Conservation (phyloP, 2,329 filamentous ascomycete genomes). For the Neonectria coccinea region DNA sequence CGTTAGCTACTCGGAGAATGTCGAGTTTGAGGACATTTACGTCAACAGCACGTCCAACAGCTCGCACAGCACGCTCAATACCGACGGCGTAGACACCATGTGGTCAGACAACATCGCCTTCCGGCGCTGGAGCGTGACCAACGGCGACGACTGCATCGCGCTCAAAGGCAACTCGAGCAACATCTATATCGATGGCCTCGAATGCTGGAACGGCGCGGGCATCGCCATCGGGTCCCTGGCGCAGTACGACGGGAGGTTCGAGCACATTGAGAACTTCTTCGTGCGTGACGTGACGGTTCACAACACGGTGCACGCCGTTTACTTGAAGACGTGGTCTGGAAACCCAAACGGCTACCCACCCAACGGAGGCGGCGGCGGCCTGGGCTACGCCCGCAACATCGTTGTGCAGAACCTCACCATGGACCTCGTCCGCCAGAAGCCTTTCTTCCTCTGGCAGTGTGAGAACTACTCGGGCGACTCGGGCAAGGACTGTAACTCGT, state of each 20-base stretch:
- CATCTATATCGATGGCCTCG: conserved; percentile 61
- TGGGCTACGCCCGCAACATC: conserved; percentile 5
- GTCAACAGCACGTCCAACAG: conserved; percentile 61
- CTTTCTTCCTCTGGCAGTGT: not conserved
- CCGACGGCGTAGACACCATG: conserved; percentile 63
- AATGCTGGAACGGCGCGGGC: conserved; percentile 62
- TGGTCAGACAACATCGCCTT: conserved; percentile 65
- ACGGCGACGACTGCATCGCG: conserved; percentile 56
- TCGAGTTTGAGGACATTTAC: conserved; percentile 63
- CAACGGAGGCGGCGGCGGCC: conserved; percentile 69
- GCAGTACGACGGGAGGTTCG: conserved; percentile 61
- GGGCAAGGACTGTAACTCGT: not conserved
- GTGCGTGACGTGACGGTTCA: conserved; percentile 60
- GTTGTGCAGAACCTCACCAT: not conserved
- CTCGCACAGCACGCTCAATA: conserved; percentile 52
- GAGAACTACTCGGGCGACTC: not conserved
- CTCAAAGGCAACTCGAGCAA: conserved; percentile 68
- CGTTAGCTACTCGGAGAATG: conserved; percentile 59
- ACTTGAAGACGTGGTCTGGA: conserved; percentile 71
- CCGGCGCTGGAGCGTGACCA: conserved; percentile 58
- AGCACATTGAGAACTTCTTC: conserved; percentile 62
- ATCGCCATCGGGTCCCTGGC: conserved; percentile 70
- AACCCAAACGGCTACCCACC: conserved; percentile 54
- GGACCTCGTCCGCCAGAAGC: not conserved
- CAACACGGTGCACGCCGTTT: conserved; percentile 61